These are phyloP conservation scores for Penicillium cosmopolitanum DNA, from an alignment of 495 filamentous ascomycete species.

Conservation along the genomic window DNA sequence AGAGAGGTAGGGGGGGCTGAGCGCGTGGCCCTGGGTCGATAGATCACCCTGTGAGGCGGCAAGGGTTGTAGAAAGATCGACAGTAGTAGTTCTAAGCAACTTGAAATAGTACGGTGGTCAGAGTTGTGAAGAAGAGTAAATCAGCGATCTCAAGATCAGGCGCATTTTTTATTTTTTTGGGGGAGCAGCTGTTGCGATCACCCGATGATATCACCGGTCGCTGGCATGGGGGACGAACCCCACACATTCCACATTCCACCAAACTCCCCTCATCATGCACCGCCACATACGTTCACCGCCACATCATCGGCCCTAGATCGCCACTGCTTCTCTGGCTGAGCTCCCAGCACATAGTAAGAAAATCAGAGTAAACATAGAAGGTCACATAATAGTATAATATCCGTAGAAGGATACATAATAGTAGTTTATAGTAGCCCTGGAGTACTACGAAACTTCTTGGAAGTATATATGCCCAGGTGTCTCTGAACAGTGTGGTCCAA, in stretches of 20 bases:
- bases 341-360: too few species aligned
- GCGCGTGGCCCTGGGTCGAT: constrained; percentile 13
- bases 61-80: constrained; percentile 9
- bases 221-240: constrained; percentile 22
- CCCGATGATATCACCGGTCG: constrained; percentile 33
- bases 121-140: not conserved
- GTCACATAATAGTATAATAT: too few species aligned
- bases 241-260: constrained; percentile 2
- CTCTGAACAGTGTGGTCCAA: too few species aligned
- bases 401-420: too few species aligned
- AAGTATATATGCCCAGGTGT: too few species aligned
- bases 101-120: not conserved
- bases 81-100: not conserved
- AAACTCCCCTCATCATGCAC: not conserved
- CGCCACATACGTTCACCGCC: too few species aligned
- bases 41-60: constrained; percentile 16
- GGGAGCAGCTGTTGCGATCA: constrained; percentile 1
- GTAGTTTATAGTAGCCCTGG: too few species aligned
- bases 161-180: not conserved
- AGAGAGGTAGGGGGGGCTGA: constrained; percentile 14
- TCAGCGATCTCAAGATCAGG: not conserved
- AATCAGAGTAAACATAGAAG: too few species aligned
- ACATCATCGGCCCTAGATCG: too few species aligned
- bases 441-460: too few species aligned
- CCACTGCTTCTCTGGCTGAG: too few species aligned